phyloP scores from a whole-genome alignment of 202 grass and related monocot species.

The Panicum virgatum region DNA sequence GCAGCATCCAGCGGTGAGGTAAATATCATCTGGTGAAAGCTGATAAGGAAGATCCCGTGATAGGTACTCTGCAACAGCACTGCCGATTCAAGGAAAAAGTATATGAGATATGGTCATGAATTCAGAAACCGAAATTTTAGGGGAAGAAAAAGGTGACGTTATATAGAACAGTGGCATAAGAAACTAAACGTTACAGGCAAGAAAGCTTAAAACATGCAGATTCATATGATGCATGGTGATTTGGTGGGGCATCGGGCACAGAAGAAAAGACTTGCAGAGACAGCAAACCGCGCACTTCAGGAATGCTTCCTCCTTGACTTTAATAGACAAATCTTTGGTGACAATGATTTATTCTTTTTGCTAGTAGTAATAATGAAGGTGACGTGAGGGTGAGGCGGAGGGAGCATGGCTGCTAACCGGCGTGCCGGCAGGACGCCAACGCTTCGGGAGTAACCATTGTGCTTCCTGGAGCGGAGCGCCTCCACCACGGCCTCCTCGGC shows the following conservation, averaged over 20 bases:
- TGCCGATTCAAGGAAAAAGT: slow-evolving; percentile 15
- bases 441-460: slow-evolving; percentile 53
- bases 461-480: slow-evolving; percentile 43
- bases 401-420: slow-evolving; percentile 26
- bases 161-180: background rate
- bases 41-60: slow-evolving; percentile 69
- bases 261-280: no score
- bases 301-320: no score
- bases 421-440: slow-evolving; percentile 37
- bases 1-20: slow-evolving; percentile 60
- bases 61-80: slow-evolving; percentile 68
- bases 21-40: slow-evolving; percentile 61
- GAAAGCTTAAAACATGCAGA: background rate
- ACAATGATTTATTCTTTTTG: no score
- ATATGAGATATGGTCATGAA: background rate
- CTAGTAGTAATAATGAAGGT: no score
- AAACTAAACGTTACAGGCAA: background rate
- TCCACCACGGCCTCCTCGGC: slow-evolving; percentile 67
- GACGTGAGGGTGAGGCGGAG: background rate
- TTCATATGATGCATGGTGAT: no score
- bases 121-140: background rate
- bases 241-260: no score
- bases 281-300: no score
- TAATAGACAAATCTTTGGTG: no score
- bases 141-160: background rate